Evolutionary conservation across 2,329 filamentous ascomycete genomes (phyloP).

Genomic region (Teratosphaeria pseudoeucalypti): DNA sequence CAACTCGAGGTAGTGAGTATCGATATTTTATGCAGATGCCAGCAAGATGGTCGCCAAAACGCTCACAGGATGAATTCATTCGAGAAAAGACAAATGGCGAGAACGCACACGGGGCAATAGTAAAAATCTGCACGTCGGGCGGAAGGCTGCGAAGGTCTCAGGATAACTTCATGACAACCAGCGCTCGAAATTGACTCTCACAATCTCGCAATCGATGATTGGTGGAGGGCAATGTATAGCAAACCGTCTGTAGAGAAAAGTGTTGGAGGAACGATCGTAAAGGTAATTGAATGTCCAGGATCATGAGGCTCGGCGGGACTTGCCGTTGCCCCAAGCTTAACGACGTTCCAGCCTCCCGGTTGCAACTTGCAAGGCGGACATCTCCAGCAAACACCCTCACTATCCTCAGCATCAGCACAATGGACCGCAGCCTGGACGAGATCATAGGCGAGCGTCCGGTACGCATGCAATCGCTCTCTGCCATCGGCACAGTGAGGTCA

Average conservation of each 20-base stretch:
- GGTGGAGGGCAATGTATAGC: neutral
- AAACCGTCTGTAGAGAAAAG: neutral
- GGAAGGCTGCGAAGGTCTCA: neutral
- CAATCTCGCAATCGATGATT: neutral
- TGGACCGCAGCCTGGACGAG: conserved; percentile 57
- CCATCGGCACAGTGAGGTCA: conserved; percentile 1
- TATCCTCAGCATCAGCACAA: conserved; percentile 19
- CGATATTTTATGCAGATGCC: neutral
- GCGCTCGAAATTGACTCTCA: neutral
- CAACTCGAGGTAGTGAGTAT: neutral
- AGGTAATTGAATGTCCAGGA: neutral
- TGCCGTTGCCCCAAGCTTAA: neutral
- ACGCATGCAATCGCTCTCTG: conserved; percentile 16
- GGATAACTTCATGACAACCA: neutral
- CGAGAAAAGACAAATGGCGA: neutral
- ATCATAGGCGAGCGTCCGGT: conserved; percentile 53
- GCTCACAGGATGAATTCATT: neutral
- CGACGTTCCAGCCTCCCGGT: neutral
- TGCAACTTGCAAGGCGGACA: neutral
- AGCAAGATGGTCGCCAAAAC: neutral
- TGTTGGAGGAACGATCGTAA: neutral
- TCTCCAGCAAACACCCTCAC: neutral
- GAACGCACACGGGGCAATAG: neutral
- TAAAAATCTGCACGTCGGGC: neutral
- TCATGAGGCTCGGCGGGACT: neutral